phyloP scores from a whole-genome alignment of 305 asterid species.

The Vinca major region DNA sequence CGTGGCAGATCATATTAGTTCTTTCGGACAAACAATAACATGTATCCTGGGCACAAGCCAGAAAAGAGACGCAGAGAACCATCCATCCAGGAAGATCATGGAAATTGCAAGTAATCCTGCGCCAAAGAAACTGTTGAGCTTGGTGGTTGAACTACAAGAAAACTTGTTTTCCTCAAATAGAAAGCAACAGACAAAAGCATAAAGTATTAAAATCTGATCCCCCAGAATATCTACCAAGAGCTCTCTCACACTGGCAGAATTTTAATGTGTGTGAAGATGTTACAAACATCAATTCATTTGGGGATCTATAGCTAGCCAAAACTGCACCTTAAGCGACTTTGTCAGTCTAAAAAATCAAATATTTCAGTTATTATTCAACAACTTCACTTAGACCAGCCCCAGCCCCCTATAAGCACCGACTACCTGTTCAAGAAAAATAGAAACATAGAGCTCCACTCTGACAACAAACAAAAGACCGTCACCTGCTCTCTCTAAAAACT shows the following conservation, averaged over 20 bases:
- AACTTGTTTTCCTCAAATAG: constrained; percentile 26
- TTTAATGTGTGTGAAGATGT: not conserved
- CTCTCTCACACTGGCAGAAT: not conserved
- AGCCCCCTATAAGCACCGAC: not conserved
- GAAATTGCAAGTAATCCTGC: constrained; percentile 95
- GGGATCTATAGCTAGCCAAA: not conserved
- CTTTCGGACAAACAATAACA: constrained; percentile 73
- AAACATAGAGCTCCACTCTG: not conserved
- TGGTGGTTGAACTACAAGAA: constrained; percentile 41
- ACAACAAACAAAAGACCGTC: not conserved
- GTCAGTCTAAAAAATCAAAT: not conserved
- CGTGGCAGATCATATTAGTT: constrained; percentile 88
- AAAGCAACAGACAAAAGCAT: constrained; percentile 17
- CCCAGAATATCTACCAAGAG: constrained; percentile 18
- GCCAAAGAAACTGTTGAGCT: constrained; percentile 94
- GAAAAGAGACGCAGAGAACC: constrained; percentile 82
- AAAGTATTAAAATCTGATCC: constrained; percentile 12
- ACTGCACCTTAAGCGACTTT: not conserved
- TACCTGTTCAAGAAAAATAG: not conserved
- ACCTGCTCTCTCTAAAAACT: not conserved
- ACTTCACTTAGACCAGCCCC: not conserved
- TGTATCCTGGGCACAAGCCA: constrained; percentile 82
- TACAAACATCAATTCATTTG: not conserved
- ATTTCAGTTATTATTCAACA: not conserved
- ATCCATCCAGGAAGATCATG: constrained; percentile 88